Base-by-base conservation (phyloP, 768 basidiomycete genomes). In the Suillus hirtellus region DNA sequence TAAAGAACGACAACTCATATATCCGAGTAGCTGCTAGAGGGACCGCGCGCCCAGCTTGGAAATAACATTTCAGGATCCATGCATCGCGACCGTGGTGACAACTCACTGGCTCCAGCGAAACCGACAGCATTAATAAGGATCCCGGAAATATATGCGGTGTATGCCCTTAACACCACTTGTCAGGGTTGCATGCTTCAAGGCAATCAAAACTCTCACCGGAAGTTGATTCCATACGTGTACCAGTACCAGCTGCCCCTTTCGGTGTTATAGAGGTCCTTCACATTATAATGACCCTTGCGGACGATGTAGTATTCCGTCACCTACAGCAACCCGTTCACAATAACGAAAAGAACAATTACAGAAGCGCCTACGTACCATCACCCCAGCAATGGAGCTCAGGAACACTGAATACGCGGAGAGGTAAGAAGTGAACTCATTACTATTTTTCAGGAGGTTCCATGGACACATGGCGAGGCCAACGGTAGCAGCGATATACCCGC, bases 71-170 rank as follows among this genome's bases (percentile, higher is more conserved):
- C 38, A 58, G 17, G 40, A 42, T 31, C 10, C 1, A 17, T 35
- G 6, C 40, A 58, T 42, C 17, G 11, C 5, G 40, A 31, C n/a
- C 17, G 24, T 12, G 27, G 43, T 27, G 62, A 40, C 31, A 21
- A 80, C 84, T 65, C 68, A 84, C 87, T 88, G 21, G 89, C 88
- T 60, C 90, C 89, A 12, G 86, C 88, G 66, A 94, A 94, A 10
- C 90, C 92, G 43, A 91, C 87, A 15, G 92, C 86, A 72, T 94
- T 94, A 73, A 93, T 89, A 8, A 90, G 79, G 65, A 95, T 91
- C n/a, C 93, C 91, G 47, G 86, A 70, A 63, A 89, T 79, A 71
- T 91, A 90, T 1, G 87, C 86, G 0, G 81, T 81, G 65, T 89
- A 90, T 12, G 88, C 87, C 37, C 85, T 86, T 66, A 9, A 42